Percentiles rank a stretch among this genome's conserved stretches.
Evolutionary conservation across 108 stramenopile species (phyloP).

Genomic region (Schizochytrium sp.): DNA sequence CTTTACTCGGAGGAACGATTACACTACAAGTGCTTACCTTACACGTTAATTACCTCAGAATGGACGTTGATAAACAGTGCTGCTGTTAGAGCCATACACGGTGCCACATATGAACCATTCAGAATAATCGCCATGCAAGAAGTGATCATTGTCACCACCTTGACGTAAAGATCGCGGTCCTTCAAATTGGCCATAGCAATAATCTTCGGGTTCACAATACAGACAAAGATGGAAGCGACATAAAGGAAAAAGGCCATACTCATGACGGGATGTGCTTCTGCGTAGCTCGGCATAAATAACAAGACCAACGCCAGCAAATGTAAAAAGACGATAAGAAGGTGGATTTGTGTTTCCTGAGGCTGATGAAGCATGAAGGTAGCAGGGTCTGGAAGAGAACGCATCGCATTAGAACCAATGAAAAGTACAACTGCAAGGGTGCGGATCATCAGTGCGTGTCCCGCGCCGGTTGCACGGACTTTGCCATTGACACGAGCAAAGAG

Average conservation of each 20-base stretch:
- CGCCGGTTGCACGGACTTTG: constrained; percentile 3
- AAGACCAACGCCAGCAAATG: not conserved
- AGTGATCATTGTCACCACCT: not conserved
- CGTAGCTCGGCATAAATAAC: constrained; percentile 4
- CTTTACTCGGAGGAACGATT: not conserved
- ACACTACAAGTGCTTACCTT: not conserved
- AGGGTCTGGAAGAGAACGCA: not conserved
- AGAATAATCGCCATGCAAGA: constrained; percentile 17
- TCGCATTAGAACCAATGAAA: not conserved
- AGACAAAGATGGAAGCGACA: not conserved
- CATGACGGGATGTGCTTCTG: not conserved
- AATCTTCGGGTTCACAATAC: not conserved
- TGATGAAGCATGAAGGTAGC: not conserved
- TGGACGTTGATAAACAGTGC: not conserved
- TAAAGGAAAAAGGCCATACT: constrained; percentile 21
- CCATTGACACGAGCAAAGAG: not conserved
- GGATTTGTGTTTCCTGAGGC: not conserved
- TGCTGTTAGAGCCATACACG: not conserved
- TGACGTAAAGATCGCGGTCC: not conserved
- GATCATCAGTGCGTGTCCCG: constrained; percentile 12
- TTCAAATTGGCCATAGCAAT: not conserved
- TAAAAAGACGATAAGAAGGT: not conserved
- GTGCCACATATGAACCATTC: not conserved
- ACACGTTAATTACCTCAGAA: not conserved
- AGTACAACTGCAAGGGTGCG: not conserved